Percentiles rank a stretch among this genome's conserved stretches.
Conservation (phyloP, 306 rosid species). For the Biancaea sappan region DNA sequence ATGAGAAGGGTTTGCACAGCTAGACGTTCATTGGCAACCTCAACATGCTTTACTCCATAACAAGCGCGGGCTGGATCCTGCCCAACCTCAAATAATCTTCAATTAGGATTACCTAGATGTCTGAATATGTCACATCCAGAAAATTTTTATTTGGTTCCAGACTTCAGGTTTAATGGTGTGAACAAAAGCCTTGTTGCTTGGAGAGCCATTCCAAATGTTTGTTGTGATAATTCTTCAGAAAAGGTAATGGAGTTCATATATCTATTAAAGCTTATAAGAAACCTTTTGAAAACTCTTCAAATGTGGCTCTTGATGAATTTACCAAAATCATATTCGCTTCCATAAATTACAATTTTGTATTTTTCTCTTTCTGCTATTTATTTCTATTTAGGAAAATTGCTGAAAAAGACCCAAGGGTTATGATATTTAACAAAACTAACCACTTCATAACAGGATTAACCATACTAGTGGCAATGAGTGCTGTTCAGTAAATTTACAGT, state of each 20-base stretch:
- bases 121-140: slow-evolving; percentile 22
- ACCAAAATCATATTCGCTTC: background rate
- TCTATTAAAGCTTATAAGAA: background rate
- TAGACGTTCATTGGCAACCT: slow-evolving; percentile 93
- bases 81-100: slow-evolving; percentile 18
- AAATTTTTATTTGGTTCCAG: background rate
- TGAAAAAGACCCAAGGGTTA: background rate
- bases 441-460: background rate
- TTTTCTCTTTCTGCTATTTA: background rate
- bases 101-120: slow-evolving; percentile 34
- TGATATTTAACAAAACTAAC: background rate
- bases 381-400: background rate
- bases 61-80: slow-evolving; percentile 93
- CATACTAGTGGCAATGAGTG: background rate
- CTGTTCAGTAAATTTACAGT: background rate
- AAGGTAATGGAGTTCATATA: background rate
- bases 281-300: background rate
- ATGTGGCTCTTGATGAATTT: background rate
- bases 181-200: background rate
- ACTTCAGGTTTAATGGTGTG: background rate
- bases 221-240: background rate
- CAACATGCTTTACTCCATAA: slow-evolving; percentile 94
- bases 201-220: slow-evolving; percentile 4
- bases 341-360: background rate
- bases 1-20: slow-evolving; percentile 89